phyloP scores from a whole-genome alignment of 1,284 basidiomycete species.

The Spongiforma sp. region DNA sequence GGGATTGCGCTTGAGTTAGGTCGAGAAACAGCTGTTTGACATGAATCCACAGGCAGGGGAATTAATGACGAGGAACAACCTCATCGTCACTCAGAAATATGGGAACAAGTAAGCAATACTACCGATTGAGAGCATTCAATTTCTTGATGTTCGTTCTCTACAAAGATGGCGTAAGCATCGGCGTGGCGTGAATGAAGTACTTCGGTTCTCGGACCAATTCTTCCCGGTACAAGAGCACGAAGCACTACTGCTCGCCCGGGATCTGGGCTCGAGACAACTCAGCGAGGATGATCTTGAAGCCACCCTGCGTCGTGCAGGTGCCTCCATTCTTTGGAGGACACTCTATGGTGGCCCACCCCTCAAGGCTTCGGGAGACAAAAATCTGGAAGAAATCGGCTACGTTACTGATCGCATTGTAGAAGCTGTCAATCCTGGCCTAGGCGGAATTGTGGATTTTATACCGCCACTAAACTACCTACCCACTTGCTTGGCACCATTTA shows the following conservation, averaged over 20 bases:
- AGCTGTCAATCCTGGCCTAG: conserved; percentile 7
- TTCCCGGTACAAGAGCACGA: too few relatives aligned
- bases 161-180: conserved; percentile 12
- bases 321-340: conserved; percentile 13
- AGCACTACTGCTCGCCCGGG: too few relatives aligned
- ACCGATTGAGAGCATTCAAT: too few relatives aligned
- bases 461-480: conserved; percentile 13
- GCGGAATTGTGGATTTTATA: conserved; percentile 10
- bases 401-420: conserved; percentile 7
- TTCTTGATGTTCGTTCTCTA: conserved; percentile 7
- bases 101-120: conserved; percentile 10
- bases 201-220: too few relatives aligned
- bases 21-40: neutral
- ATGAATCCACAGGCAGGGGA: too few relatives aligned
- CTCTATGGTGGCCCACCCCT: too few relatives aligned
- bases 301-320: conserved; percentile 11
- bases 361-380: too few relatives aligned
- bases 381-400: too few relatives aligned
- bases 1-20: too few relatives aligned
- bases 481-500: conserved; percentile 9
- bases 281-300: conserved; percentile 6
- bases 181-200: conserved; percentile 10
- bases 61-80: too few relatives aligned
- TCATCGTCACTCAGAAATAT: too few relatives aligned
- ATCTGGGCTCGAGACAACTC: neutral